Base-by-base conservation (phyloP, 164 flowering plant genomes). In the Macadamia tetraphylla region DNA sequence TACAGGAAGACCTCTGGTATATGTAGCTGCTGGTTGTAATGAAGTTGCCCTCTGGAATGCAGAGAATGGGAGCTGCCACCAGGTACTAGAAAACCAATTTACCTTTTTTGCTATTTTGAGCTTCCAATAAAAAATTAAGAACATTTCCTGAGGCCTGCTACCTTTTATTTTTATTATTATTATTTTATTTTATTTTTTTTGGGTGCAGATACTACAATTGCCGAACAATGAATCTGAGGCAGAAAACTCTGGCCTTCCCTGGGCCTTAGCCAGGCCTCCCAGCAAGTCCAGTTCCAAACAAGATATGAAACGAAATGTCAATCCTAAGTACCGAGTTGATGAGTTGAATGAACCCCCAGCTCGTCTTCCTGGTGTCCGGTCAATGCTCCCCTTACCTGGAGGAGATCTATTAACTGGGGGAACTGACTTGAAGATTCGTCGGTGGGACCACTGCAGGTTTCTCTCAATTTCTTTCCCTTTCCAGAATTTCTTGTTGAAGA, bases 41-140 rank as follows among this genome's bases (percentile, higher is more conserved):
- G 99, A 90, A 80, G 92, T 92, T 72, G 87, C 98, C 35, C 88
- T 95, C 18, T 92, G 98, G 99, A 91, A 95, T 85, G 98, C 99
- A 32, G 99, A 95, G 81, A 89, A 86, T 75, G 95, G 97, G 70
- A 90, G 96, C 80, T 95, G 99, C 74, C 95, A 92, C 76, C 97
- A 94, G 98, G 99, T 92, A 80, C 56, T 51, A 70, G 56, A 32
- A 9, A 63, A 23, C 10, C 32, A 58, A 18, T 43, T 23, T 43
- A 9, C 30, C 18, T 52, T 13, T 58, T 42, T 62, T 62, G 18
- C 43, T 63, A 14, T 62, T 40, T 31, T 58, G 6, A 17, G 23
- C 7, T 35, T 10, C 23, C 8, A 10, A 13, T 29, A 12, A 40
- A 53, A 14, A 23, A 23, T 23, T n/a, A 55, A 44, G 43, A 44